Base-by-base conservation (phyloP, 257 asterid species). In the Solanum ahanhuiri region DNA sequence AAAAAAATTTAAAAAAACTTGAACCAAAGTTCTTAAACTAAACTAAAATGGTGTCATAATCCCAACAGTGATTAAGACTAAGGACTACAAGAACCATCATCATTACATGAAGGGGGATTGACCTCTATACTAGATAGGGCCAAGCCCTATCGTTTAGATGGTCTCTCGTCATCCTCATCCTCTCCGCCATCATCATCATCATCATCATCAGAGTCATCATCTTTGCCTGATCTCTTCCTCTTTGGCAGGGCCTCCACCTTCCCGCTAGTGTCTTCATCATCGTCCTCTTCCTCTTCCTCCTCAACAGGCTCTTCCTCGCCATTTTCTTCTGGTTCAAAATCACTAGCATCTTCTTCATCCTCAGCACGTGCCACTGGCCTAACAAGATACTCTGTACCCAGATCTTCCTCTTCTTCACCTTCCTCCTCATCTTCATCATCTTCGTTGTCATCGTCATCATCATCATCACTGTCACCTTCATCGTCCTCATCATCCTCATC, bases 341-440 rank as follows among this genome's bases (percentile, higher is more conserved):
- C 98, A 82, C 98, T 94, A 4, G 96, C 94, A 86, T 95, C 96
- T 91, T 94, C 96, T 88, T 95, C 99, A 11, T 95, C 98, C 88
- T 96, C 99, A 28, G 97, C 95, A 17, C 81, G 96, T 31, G 88
- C 98, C 9, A 94, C 90, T 60, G 98, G 97, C 87, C 93, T 91
- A 41, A 94, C 95, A 37, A 96, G 93, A 92, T 93, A 94, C 84
- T 96, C 98, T 0, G 98, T 96, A 39, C 98, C 98, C 86, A 95
- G 88, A 91, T 96, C 99, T 87, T 89, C 98, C 98, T 70, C 79
- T 17, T 31, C 90, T 83, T 81, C 91, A 17, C 60, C 90, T 30
- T 86, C 91, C n/a, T 86, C 90, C 11, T 86, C 88, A 1, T 37
- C 87, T 1, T 85, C 89, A 1, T 77, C 89, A 12, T 84, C 87